Base-by-base conservation (phyloP, 306 rosid genomes). In the Prunus kanzakura region DNA sequence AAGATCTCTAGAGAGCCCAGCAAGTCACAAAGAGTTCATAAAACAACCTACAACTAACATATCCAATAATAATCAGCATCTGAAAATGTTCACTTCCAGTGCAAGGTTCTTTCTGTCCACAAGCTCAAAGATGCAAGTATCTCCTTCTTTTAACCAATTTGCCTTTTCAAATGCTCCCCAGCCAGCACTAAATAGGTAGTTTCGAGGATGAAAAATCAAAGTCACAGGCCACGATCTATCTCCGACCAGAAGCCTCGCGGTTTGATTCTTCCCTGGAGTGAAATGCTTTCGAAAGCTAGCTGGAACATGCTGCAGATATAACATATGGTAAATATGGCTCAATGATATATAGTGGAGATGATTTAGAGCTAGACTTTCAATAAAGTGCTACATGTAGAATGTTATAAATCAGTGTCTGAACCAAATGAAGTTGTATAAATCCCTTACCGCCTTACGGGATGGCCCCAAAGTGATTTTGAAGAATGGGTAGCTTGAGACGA, bases 141-240 rank as follows among this genome's bases (percentile, higher is more conserved):
- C 57, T 52, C 58, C 73, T 69, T 69, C 16, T 8, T 14, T 16
- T 27, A 67, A 67, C 46, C 72, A 22, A 47, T 23, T 52, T 25
- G 27, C 73, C 43, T 15, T 15, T 0, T 22, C 57, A 69, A 69
- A 69, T 15, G 8, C 23, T 1, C 41, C 1, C 73, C 79, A 65
- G 25, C 72, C 79, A 20, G 19, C 27, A 16, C 11, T 9, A 3
- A 75, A 52, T 12, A 1, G 58, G 43, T 38, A 38, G 43, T 7
- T 8, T n/a, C 23, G 8, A 1, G 3, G 19, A 57, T 27, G 27
- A 14, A 25, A 13, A 11, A 45, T 13, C 32, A 77, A 11, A 22
- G 7, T 46, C 47, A 68, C 80, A 27, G 32, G 38, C 80, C 80
- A 77, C 4, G 32, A 25, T 11, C 69, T 68, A 16, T 57, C 75